These are phyloP conservation scores for Lodderomyces jiufengensis DNA, from an alignment of 1,139 yeast species.

Conservation along the genomic window DNA sequence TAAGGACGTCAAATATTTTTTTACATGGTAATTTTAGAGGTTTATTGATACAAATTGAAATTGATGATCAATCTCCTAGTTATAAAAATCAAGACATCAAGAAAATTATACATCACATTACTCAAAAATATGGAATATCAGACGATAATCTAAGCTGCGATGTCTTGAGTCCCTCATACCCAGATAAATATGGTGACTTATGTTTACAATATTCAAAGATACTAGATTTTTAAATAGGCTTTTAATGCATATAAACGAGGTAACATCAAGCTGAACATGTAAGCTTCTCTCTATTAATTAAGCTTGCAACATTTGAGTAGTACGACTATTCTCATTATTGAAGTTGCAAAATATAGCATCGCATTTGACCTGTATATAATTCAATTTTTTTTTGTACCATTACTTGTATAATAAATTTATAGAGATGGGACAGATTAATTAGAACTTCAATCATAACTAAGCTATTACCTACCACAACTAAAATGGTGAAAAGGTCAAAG, in stretches of 20 bases:
- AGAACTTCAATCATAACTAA: too few relatives aligned
- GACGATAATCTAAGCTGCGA: conserved; percentile 36
- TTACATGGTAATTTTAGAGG: conserved; percentile 76
- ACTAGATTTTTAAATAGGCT: conserved; percentile 14
- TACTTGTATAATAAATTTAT: too few relatives aligned
- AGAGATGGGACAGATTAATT: too few relatives aligned
- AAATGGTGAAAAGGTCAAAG: conserved; percentile 12
- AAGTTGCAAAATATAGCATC: neutral
- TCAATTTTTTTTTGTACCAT: neutral
- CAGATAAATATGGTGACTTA: conserved; percentile 41
- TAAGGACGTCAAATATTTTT: conserved; percentile 67
- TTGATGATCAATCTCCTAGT: conserved; percentile 15
- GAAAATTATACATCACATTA: neutral
- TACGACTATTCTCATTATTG: too few relatives aligned
- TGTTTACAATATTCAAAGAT: conserved; percentile 47
- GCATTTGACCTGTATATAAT: neutral
- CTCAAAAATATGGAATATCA: conserved; percentile 37
- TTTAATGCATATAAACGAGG: too few relatives aligned
- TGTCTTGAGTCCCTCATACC: conserved; percentile 24
- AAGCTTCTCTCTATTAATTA: neutral
- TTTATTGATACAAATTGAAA: conserved; percentile 56
- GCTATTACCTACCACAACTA: too few relatives aligned
- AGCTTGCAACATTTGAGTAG: too few relatives aligned
- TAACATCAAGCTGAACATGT: too few relatives aligned
- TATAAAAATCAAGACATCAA: neutral